Evolutionary conservation across 1,284 basidiomycete genomes (phyloP), one percentile per base, ranked within the genome.

Genomic region (Trametes polyzona): DNA sequence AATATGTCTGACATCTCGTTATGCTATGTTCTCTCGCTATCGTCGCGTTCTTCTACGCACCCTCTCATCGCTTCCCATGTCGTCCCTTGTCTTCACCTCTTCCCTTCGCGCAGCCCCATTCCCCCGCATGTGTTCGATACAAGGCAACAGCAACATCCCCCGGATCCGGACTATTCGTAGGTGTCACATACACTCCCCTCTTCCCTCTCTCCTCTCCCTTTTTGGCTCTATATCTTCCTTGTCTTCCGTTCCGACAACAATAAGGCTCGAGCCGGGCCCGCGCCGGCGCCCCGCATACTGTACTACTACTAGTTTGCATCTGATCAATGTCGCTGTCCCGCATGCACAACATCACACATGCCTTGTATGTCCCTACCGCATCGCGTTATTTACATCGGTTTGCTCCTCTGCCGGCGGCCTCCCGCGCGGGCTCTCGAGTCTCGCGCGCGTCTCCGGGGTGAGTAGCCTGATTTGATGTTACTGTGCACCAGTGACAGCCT

Each of bases 21-120:
- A 59, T 63, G 58, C 58, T 56, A 55, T 63, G 58, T 59, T 47
- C 32, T 50, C 48, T 53, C 57, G 59, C 57, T 62, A 47, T 58
- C 55, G 39, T 43, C 52, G 33, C 42, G 50, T 26, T 33, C 36
- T 49, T 58, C 56, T 32, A 54, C 37, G 48, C 48, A 49, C 53
- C 55, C 23, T 24, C 35, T 47, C 36, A 17, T 17, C 47, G 7
- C 29, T 26, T 36, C 19, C 4, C n/a, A 12, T 36, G 17, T 32
- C 33, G 14, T 32, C 47, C 7, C 26, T 24, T 19, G 48, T 24
- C 29, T 35, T 23, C 29, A 11, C 2, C 36, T 24, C 33, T 24
- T 30, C 40, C 17, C 36, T 16, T 24, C 24, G 23, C 46, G 14
- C 29, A 26, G 32, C 35, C 35, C 36, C 42, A 16, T 6, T 21